These are phyloP conservation scores for Daldinia sp. DNA, from an alignment of 2,329 filamentous ascomycete species.

Conservation along the genomic window DNA sequence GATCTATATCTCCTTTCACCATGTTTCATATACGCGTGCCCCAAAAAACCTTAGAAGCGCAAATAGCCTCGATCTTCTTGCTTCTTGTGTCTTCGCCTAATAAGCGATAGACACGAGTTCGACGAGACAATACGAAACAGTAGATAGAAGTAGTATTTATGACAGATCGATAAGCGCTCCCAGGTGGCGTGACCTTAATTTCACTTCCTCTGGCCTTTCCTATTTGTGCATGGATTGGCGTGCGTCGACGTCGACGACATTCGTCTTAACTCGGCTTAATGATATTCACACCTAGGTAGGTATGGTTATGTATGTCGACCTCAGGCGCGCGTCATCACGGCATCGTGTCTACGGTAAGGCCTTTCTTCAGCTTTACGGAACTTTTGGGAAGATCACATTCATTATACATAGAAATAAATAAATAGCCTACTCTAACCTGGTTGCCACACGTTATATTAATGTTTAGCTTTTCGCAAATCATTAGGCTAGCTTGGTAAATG, in stretches of 20 bases:
- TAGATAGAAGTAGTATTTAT: constrained; percentile 32
- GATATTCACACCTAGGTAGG: constrained; percentile 2
- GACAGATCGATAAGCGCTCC: constrained; percentile 26
- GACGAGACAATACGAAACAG: constrained; percentile 19
- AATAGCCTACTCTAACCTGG: constrained; percentile 1
- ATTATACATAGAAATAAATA: background rate
- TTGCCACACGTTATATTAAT: constrained; percentile 14
- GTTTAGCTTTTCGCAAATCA: constrained; percentile 12
- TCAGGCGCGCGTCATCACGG: constrained; percentile 5
- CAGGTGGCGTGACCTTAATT: constrained; percentile 28
- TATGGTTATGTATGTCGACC: background rate
- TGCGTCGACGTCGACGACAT: constrained; percentile 13
- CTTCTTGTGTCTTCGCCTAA: constrained; percentile 30
- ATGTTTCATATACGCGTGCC: constrained; percentile 19
- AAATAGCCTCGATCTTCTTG: constrained; percentile 11
- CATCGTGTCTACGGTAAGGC: background rate
- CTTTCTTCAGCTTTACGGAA: background rate
- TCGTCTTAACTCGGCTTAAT: background rate
- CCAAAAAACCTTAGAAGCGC: constrained; percentile 4
- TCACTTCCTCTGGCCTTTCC: constrained; percentile 13
- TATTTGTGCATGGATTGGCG: constrained; percentile 7
- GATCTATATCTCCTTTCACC: constrained; percentile 33
- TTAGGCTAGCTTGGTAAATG: constrained; percentile 16
- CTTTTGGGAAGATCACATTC: background rate
- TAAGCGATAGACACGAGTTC: constrained; percentile 22